Evolutionary conservation across 1,284 basidiomycete genomes (phyloP), one percentile per base, ranked within the genome.

Genomic region (Vanrija sp.): DNA sequence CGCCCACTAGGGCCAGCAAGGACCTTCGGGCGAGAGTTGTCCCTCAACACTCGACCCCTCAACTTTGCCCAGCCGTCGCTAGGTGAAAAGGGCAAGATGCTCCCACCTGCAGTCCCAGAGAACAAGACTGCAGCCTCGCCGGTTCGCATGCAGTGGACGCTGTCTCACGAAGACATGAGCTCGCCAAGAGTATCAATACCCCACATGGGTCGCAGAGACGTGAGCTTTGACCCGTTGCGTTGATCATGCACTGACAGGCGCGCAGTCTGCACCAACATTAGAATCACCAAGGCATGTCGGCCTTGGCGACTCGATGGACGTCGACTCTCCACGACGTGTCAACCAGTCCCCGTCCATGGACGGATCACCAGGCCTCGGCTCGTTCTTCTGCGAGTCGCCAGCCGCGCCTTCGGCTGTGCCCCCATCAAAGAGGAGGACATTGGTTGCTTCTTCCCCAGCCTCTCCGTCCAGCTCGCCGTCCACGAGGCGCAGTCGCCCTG

Each of bases 341-440:
- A 23, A 24, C 54, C 63, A 10, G 49, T 70, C 66, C 27, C 64
- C 61, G 1, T 54, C 57, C 20, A 20, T 62, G 25, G 53, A 58
- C 12, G 66, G 65, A 10, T 72, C 70, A 6, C 70, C 72, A 0
- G 69, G 65, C 16, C 60, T 76, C 23, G 73, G 72, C 6, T 67
- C 66, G 9, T 72, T 68, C 62, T 76, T 75, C 53, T 70, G 68
- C 63, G 68, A 72, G 27, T 72, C 71, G 4, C 72, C 73, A 8
- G 65, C 62, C 4, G 59, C 62, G 4, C 64, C 67, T 3, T 46
- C 62, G 9, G 57, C 57, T 37, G 53, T 57, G 18, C 59, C 61
- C 6, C 60, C 64, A 24, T 51, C 64, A 9, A 72, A 71, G 52
- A 60, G 69, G 24, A 56, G 69, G 14, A 63, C 61, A 41, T 57